Evolutionary conservation across 768 basidiomycete genomes (phyloP), one percentile per base, ranked within the genome.

Genomic region (Mycena albidolilacea): DNA sequence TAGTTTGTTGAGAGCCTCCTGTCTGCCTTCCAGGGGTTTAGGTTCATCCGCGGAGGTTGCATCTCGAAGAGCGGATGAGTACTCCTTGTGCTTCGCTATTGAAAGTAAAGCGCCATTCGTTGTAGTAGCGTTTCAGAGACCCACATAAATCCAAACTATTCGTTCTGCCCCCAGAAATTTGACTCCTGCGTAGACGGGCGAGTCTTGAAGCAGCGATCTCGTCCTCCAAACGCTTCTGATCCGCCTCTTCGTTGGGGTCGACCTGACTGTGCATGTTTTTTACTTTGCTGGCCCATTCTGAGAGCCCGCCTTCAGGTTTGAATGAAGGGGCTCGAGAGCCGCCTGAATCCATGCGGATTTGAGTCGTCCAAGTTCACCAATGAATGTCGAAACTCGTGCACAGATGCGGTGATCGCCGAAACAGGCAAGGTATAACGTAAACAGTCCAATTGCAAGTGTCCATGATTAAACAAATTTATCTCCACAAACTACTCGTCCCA

Each of bases 241-340:
- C 95, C 7, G 87, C 89, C 79, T 94, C 93, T 70, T 95, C 94
- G 73, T 94, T 92, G 15, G 91, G 91, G 73, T 96, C 94, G 35
- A 95, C 92, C 77, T 95, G 93, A 71, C 90, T 88, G 79, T 95
- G 94, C 81, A 95, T 82, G 17, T 90, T 92, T 79, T 92, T 92
- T 80, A 96, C 94, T 84, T 88, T 92, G 81, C 84, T 91, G 15
- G 94, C 89, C 94, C 94, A 95, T 80, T 95, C 93, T 17, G 93
- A 87, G n/a, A 95, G 85, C 61, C 90, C 91, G 4, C 86, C 84
- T 76, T 94, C 93, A 21, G 91, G 85, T 71, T 87, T 89, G n/a
- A 61, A 48, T 5, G 44, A 46, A 11, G 38, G 50, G 52, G 52
- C 58, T 9, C 46, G 48, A n/a, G 58, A 68, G 21, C 58, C 59